A percentile compares a stretch with the other conserved stretches of the same genome.
Evolutionary conservation across 441 rosid species (phyloP).

Genomic region (Populus hybrid): DNA sequence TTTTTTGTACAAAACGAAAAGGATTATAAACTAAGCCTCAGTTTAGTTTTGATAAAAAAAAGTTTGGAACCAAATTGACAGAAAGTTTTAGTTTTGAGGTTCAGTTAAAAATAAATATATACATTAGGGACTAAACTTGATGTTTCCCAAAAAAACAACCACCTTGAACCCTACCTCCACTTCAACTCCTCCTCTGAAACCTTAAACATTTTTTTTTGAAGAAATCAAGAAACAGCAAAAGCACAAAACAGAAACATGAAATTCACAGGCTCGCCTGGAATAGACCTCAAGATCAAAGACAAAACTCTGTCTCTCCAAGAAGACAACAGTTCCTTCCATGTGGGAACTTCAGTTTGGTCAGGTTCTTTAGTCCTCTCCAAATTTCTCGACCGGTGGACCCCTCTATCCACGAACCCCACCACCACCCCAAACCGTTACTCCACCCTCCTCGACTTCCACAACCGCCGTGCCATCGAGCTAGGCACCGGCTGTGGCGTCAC

Average conservation of each 20-base stretch:
- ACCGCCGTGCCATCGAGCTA: constrained; percentile 70
- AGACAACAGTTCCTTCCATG: constrained; percentile 83
- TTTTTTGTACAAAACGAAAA: neutral
- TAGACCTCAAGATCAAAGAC: constrained; percentile 59
- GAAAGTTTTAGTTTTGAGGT: neutral
- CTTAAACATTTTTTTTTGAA: neutral
- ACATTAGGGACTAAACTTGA: neutral
- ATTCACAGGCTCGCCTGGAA: constrained; percentile 81
- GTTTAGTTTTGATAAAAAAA: no score
- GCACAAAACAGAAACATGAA: constrained; percentile 40
- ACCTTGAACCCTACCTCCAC: neutral
- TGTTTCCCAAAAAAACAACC: neutral
- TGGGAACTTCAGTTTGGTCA: constrained; percentile 91
- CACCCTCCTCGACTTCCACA: constrained; percentile 53
- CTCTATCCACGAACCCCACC: constrained; percentile 14
- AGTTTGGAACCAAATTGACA: neutral
- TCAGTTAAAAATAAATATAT: neutral
- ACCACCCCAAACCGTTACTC: constrained; percentile 46
- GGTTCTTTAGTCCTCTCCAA: constrained; percentile 83
- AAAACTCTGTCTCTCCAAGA: constrained; percentile 65
- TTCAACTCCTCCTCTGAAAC: neutral
- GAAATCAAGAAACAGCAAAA: neutral
- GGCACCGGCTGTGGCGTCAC: constrained; percentile 81
- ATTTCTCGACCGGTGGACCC: constrained; percentile 83
- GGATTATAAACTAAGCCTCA: neutral